phyloP scores from a whole-genome alignment of 2,329 filamentous ascomycete species.

The Beauveria sp. region DNA sequence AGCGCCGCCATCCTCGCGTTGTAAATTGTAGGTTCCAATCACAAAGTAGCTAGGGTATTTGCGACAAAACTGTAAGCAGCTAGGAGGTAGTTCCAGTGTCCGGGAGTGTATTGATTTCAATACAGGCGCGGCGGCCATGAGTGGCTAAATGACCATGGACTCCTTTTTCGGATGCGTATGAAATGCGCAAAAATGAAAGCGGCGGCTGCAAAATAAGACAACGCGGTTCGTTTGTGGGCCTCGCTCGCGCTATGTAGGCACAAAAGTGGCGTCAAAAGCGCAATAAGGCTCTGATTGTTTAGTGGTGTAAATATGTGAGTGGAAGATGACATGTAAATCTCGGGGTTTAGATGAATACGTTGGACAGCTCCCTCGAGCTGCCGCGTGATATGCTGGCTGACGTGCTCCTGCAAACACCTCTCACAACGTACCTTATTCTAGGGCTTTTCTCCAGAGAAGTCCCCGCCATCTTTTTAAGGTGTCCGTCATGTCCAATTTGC shows the following conservation, averaged over 20 bases:
- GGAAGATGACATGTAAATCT: not conserved
- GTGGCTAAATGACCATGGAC: not conserved
- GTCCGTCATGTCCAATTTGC: not conserved
- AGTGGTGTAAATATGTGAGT: too few species aligned
- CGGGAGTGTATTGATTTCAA: conserved; percentile 17
- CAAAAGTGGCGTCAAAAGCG: not conserved
- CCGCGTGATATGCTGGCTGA: not conserved
- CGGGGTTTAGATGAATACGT: not conserved
- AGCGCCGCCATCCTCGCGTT: conserved; percentile 34
- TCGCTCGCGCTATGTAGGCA: not conserved
- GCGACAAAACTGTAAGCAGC: conserved; percentile 70
- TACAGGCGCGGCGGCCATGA: not conserved
- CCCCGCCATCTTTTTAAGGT: not conserved
- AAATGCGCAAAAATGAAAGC: not conserved
- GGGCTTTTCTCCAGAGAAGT: not conserved
- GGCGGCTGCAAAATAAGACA: not conserved
- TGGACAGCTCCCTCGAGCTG: not conserved
- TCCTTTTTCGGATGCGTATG: not conserved
- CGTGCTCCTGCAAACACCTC: not conserved
- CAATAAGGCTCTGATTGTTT: not conserved
- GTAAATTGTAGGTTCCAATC: conserved; percentile 77
- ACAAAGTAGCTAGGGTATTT: conserved; percentile 57
- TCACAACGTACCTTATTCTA: not conserved
- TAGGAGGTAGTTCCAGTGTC: conserved; percentile 60
- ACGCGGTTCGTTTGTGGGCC: not conserved